Evolutionary conservation across 106 monocot species (phyloP).

Genomic region (Hemerocallis citrina): DNA sequence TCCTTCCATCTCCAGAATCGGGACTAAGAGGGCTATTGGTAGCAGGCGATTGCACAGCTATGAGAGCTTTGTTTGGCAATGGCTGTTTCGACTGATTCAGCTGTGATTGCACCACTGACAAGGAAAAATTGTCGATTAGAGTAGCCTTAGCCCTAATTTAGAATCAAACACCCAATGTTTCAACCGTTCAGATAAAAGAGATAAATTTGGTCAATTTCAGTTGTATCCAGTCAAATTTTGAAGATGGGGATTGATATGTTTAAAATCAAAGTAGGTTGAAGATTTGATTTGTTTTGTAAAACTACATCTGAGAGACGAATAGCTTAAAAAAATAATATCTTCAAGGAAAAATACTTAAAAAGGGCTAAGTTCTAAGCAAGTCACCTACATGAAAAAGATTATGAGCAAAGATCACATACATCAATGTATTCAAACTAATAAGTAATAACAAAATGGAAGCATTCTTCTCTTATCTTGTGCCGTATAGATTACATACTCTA

Average conservation of each 20-base stretch:
- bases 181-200: background rate
- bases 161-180: background rate
- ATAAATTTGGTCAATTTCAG: background rate
- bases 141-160: too few species aligned
- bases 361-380: background rate
- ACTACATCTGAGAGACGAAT: background rate
- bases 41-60: slow-evolving; percentile 20
- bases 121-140: too few species aligned
- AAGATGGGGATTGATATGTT: too few species aligned
- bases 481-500: background rate
- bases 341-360: background rate
- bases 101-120: slow-evolving; percentile 48
- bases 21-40: slow-evolving; percentile 17
- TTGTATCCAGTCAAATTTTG: too few species aligned
- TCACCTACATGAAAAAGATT: background rate
- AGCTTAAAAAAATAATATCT: background rate
- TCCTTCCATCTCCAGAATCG: slow-evolving; percentile 55
- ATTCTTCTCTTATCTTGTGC: background rate
- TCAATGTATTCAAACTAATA: background rate
- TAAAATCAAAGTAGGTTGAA: too few species aligned
- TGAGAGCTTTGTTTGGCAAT: slow-evolving; percentile 40
- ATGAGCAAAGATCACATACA: background rate
- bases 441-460: background rate
- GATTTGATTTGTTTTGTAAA: too few species aligned
- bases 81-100: slow-evolving; percentile 65